Base-by-base conservation (phyloP, 805 yeast species). In the Kluyveromyces aestuarii region DNA sequence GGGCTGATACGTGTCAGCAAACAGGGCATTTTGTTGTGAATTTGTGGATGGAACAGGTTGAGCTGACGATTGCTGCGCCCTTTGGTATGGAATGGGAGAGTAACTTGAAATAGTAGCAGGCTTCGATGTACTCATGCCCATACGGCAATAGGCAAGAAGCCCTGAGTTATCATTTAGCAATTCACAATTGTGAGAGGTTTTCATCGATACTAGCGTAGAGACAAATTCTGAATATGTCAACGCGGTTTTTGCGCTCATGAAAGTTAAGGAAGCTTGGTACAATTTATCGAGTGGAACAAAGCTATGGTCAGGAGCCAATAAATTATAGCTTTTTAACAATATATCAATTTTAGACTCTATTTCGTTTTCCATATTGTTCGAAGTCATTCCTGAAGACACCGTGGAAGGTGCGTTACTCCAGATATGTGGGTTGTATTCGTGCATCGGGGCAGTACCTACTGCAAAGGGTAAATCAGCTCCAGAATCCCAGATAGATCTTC, bases 401-500 rank as follows among this genome's bases (percentile, higher is more conserved):
- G 48, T 21, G 13, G 42, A 27, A 38, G 27, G 14, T 2, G 37
- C 13, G 9, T 27, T 45, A 16, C 35, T 45, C 52, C 52, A 50
- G 11, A 50, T 45, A 41, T 42, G 40, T 9, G 50, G 17, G 8
- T 40, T 18, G 10, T 37, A 40, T 17, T 27, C 45, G 25, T 42
- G 35, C 16, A 43, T 16, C 8, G 38, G 21, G 16, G 48, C 36
- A 37, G 44, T 48, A 9, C 40, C 30, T 8, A 16, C 27, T 8
- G 19, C 17, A 11, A 45, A 38, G 21, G 46, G 36, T 27, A 39
- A 13, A 21, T 46, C 45, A 13, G 46, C 48, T n/a, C 48, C 47
- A 43, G 40, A 45, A 38, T 60, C 62, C 68, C 68, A 63, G 17
- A 63, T 62, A 4, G 68, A 63, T 35, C 48, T 50, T 14, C 50